Conservation (phyloP, 75 land plant genomes). For the Ceratopteris richardii region DNA sequence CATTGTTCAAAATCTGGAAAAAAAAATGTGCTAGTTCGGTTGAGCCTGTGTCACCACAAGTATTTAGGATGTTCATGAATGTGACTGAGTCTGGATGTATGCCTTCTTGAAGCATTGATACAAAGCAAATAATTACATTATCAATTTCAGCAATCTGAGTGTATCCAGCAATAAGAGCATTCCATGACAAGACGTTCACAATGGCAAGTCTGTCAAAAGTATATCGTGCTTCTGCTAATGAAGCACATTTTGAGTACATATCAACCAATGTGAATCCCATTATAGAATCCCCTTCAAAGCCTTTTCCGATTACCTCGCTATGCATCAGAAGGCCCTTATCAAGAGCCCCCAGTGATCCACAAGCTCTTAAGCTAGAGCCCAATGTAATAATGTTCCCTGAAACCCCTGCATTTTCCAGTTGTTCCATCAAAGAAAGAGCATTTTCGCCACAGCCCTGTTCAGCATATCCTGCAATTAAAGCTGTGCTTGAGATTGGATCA, state of each 20-base stretch:
- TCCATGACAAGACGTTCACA: slow-evolving; percentile 48
- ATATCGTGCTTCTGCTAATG: slow-evolving; percentile 18
- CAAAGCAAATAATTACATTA: slow-evolving; percentile 32
- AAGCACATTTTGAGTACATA: slow-evolving; percentile 45
- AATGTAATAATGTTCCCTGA: slow-evolving; percentile 25
- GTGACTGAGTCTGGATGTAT: slow-evolving; percentile 40
- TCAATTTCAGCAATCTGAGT: slow-evolving; percentile 9
- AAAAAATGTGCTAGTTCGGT: not conserved
- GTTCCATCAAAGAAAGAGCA: slow-evolving; percentile 19
- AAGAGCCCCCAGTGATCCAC: slow-evolving; percentile 24
- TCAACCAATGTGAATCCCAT: slow-evolving; percentile 38
- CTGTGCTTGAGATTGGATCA: slow-evolving; percentile 18
- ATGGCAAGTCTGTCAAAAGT: slow-evolving; percentile 22
- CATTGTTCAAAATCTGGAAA: not conserved
- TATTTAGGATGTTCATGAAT: slow-evolving; percentile 30
- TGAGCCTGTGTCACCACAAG: slow-evolving; percentile 30
- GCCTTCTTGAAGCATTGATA: slow-evolving; percentile 33
- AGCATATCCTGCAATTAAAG: slow-evolving; percentile 10
- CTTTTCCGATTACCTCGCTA: slow-evolving; percentile 18
- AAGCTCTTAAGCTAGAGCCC: slow-evolving; percentile 34
- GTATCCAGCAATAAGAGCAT: slow-evolving; percentile 44
- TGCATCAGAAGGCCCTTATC: slow-evolving; percentile 37
- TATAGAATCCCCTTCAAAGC: slow-evolving; percentile 17
- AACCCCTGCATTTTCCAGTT: slow-evolving; percentile 29
- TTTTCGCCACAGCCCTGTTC: slow-evolving; percentile 10